Evolutionary conservation across 305 asterid species (phyloP), one percentile per base, ranked within the genome.

Genomic region (Nicotiana rustica): DNA sequence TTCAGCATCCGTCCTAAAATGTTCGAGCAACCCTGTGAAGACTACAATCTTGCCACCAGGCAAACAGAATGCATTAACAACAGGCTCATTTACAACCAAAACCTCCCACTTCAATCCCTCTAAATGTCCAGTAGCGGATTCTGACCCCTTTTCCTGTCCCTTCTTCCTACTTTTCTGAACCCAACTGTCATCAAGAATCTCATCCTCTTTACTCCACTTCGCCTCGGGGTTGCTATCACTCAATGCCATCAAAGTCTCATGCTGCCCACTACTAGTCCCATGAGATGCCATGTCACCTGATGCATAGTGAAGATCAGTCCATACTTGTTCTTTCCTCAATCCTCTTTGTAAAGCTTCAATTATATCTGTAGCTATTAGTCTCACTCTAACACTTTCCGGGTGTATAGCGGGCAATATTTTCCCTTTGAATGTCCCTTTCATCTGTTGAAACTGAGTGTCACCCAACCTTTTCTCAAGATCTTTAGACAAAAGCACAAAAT

Each of bases 21-120:
- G 94, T n/a, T 91, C 79, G 15, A 93, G 91, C 91, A 95, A 87
- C 33, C 97, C 98, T 0, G 96, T 91, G 83, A 91, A 92, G 67
- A 95, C 98, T 59, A 95, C 95, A 84, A 96, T 96, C 92, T 96
- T 96, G 19, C 99, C 98, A 81, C 99, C 98, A 68, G 98, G 91
- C 84, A 86, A 64, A 80, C 92, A 88, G 4, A 86, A 86, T 8
- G 92, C 92, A 79, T 89, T 89, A 12, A 88, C 91, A 59, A 78
- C 65, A 82, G 91, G 97, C 38, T 91, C 91, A 80, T 93, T 80
- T 78, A 96, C 97, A 81, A 96, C 92, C 80, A 94, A 80, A 79
- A 96, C 92, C 91, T 96, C 99, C 99, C 99, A 96, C 25, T 92
- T 91, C 86, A 93, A 84, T 29, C 97, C 97, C 85, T 92, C 97